These are phyloP conservation scores for Flaveria floridana DNA, from an alignment of 140 eudicot species.

Conservation along the genomic window DNA sequence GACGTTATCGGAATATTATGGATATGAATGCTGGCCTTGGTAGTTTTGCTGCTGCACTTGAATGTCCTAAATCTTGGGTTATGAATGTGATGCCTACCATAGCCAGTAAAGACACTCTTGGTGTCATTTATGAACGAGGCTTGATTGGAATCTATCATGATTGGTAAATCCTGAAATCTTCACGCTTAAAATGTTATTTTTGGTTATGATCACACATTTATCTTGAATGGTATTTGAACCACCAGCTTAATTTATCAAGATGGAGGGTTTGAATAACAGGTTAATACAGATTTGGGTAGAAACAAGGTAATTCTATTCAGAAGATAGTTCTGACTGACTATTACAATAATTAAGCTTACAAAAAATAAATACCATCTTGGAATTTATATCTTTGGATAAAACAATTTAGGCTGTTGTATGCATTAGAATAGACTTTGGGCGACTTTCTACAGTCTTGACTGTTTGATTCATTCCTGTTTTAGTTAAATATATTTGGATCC, in stretches of 20 bases:
- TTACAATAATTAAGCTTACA: neutral
- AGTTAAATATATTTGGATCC: neutral
- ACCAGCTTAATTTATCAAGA: neutral
- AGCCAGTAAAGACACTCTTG: slow-evolving; percentile 63
- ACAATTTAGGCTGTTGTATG: neutral
- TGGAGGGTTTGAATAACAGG: neutral
- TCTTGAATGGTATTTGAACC: neutral
- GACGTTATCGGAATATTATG: slow-evolving; percentile 65
- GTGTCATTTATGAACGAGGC: slow-evolving; percentile 60
- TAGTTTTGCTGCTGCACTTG: slow-evolving; percentile 71
- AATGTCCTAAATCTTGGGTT: slow-evolving; percentile 63
- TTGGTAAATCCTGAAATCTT: slow-evolving; percentile 42
- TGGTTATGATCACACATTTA: neutral
- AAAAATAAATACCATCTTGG: neutral
- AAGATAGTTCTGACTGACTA: neutral
- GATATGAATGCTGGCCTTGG: slow-evolving; percentile 76
- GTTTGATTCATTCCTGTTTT: neutral
- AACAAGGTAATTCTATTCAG: neutral
- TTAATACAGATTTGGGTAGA: neutral
- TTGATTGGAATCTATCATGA: slow-evolving; percentile 75
- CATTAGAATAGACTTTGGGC: neutral
- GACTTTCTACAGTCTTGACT: neutral
- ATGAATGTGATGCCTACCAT: slow-evolving; percentile 77
- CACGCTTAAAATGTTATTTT: neutral
- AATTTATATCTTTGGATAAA: neutral